Conservation (phyloP, 208 protist genomes). For the Porcisia deanei region DNA sequence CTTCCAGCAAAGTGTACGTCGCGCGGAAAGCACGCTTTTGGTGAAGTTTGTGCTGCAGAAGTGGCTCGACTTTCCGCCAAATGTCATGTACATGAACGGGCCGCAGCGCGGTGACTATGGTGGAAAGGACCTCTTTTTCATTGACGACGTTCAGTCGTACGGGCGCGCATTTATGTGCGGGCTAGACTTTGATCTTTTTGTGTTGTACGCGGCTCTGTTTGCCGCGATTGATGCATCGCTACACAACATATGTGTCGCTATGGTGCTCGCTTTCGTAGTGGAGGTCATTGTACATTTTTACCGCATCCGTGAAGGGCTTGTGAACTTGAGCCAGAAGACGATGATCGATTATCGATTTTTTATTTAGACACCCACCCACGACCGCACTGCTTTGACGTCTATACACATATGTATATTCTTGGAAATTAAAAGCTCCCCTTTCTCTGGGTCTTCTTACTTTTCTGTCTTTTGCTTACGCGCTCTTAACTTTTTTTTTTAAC, state of each 20-base stretch:
- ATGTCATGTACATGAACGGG: slow-evolving; percentile 87
- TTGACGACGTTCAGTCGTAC: slow-evolving; percentile 65
- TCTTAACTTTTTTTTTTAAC: neutral
- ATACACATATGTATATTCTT: neutral
- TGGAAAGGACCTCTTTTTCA: slow-evolving; percentile 84
- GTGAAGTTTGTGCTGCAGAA: slow-evolving; percentile 76
- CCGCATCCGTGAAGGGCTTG: slow-evolving; percentile 51
- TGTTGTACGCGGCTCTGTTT: slow-evolving; percentile 75
- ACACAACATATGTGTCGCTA: slow-evolving; percentile 62
- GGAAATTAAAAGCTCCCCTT: neutral
- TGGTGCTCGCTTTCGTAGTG: slow-evolving; percentile 62
- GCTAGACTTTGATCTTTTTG: slow-evolving; percentile 73
- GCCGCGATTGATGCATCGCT: slow-evolving; percentile 63
- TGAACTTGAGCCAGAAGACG: slow-evolving; percentile 79
- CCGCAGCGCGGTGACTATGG: slow-evolving; percentile 64
- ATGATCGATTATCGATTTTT: slow-evolving; percentile 86
- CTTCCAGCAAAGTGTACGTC: slow-evolving; percentile 70
- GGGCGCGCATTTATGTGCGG: slow-evolving; percentile 69
- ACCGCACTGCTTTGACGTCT: neutral
- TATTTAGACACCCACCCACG: slow-evolving; percentile 27
- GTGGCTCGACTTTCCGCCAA: slow-evolving; percentile 69
- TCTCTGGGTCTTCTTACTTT: neutral
- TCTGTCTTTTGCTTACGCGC: no score
- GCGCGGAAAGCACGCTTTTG: slow-evolving; percentile 61
- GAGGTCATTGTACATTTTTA: slow-evolving; percentile 65